phyloP scores from a whole-genome alignment of 1,284 basidiomycete genomes.

The Xanthoconium separans region DNA sequence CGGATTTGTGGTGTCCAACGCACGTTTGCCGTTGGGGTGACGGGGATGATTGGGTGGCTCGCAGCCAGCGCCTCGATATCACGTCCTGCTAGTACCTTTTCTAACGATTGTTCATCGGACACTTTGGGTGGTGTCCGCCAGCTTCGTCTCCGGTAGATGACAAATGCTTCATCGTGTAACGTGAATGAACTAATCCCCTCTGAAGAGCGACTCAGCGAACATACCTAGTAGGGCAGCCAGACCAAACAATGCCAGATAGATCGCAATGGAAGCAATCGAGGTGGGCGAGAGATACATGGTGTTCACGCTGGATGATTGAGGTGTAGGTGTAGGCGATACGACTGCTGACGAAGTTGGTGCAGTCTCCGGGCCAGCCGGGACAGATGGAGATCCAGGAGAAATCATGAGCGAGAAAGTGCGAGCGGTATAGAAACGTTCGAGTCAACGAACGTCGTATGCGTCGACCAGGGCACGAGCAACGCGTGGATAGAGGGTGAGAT shows the following conservation, averaged over 20 bases:
- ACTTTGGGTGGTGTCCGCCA: background rate
- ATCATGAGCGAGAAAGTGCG: slow-evolving; percentile 2
- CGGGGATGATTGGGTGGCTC: slow-evolving; percentile 21
- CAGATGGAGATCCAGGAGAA: background rate
- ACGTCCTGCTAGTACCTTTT: slow-evolving; percentile 5
- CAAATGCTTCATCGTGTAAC: slow-evolving; percentile 7
- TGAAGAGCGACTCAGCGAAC: slow-evolving; percentile 4
- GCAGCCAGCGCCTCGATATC: slow-evolving; percentile 19
- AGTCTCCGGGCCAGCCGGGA: slow-evolving; percentile 10
- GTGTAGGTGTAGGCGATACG: background rate
- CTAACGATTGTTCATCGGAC: slow-evolving; percentile 3
- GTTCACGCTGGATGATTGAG: background rate
- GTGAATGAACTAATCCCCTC: background rate
- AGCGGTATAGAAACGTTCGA: background rate
- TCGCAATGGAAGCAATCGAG: background rate
- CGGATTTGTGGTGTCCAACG: slow-evolving; percentile 45
- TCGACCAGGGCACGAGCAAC: background rate
- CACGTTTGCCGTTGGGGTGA: slow-evolving; percentile 26
- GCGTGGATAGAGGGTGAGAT: background rate
- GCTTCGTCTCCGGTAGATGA: slow-evolving; percentile 11
- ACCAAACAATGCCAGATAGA: slow-evolving; percentile 18
- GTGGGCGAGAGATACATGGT: slow-evolving; percentile 3
- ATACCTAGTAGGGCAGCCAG: slow-evolving; percentile 22
- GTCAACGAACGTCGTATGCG: background rate
- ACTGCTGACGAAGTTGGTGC: background rate